Conservation (phyloP, 139 green algal genomes). For the Desmodesmus armatus region DNA sequence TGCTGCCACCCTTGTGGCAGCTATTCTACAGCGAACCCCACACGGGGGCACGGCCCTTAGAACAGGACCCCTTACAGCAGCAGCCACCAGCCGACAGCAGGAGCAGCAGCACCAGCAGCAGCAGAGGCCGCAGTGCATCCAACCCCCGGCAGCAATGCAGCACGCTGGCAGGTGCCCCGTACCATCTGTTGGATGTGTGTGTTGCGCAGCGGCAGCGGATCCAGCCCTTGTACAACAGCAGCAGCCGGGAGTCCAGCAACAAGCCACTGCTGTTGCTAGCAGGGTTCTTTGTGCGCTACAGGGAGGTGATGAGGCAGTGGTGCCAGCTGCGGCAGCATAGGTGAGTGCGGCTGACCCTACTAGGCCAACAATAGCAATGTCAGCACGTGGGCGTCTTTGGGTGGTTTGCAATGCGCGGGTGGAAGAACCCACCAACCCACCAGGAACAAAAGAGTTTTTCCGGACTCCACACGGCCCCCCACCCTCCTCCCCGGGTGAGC, state of each 20-base stretch:
- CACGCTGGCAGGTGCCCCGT: not conserved
- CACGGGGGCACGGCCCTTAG: not conserved
- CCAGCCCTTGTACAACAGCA: slow-evolving; percentile 18
- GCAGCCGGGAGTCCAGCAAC: not conserved
- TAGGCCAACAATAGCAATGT: no score
- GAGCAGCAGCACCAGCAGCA: not conserved
- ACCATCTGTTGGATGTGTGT: slow-evolving; percentile 4
- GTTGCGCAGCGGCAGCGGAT: slow-evolving; percentile 1
- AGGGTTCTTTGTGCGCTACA: slow-evolving; percentile 30
- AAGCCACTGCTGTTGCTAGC: not conserved
- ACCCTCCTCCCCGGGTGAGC: no score
- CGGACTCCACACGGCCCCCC: no score
- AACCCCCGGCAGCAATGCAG: no score
- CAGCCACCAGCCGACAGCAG: not conserved
- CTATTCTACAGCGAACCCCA: slow-evolving; percentile 31
- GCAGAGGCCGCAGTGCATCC: no score
- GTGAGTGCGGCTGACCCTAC: no score
- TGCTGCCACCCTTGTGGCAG: slow-evolving; percentile 32
- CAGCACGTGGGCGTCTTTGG: no score
- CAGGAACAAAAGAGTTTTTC: no score
- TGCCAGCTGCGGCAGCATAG: not conserved
- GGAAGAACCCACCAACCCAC: no score
- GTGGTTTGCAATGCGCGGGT: no score
- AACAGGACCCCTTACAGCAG: slow-evolving; percentile 37
- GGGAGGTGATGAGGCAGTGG: not conserved